Base-by-base conservation (phyloP, 2,329 filamentous ascomycete genomes). In the Ascocoryne sarcoides region DNA sequence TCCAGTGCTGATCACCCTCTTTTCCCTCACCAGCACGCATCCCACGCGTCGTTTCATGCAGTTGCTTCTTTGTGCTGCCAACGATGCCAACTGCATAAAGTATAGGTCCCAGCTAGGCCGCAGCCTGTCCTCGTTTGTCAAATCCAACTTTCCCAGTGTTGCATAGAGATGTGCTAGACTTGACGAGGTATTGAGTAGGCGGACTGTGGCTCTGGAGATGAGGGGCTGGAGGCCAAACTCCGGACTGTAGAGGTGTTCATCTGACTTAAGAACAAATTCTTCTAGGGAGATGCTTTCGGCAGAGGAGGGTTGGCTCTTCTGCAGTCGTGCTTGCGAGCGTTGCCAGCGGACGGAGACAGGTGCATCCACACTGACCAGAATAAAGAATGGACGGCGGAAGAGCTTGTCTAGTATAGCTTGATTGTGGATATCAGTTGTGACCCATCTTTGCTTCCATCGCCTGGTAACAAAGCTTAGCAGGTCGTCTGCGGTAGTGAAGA, bases 1-100 rank as follows among this genome's bases (percentile, higher is more conserved):
- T 15, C 92, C 92, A 0, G 92, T 98, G 58, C 82, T 87, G 51
- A 96, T 85, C 48, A 98, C 92, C 52, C 89, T 77, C 55, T 80
- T 81, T 57, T 88, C 82, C 48, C 82, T 73, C 23, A 96, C 89
- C 8, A 98, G 72, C 5, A 96, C 92, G 64, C 89, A 95, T 5
- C 92, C 92, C 1, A 98, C 92, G 49, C 90, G 79, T 20, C 92
- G 76, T 66, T 96, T 95, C 92, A 98, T 98, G 68, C 92, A 98
- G 63, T 98, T 98, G 58, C 82, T 87, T 49, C 92, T 76, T 52
- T 87, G 83, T 1, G 90, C 85, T 5, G 92, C 92, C 35, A 98
- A 76, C 23, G 84, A 87, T 4, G 92, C 89, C n/a, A 98, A 71
- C 30, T 85, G 79, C 92, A 98, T 98, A 60, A 98, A 98, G 67